These are phyloP conservation scores for Septoria petroselini DNA, from an alignment of 2,329 filamentous ascomycete species.

Conservation along the genomic window DNA sequence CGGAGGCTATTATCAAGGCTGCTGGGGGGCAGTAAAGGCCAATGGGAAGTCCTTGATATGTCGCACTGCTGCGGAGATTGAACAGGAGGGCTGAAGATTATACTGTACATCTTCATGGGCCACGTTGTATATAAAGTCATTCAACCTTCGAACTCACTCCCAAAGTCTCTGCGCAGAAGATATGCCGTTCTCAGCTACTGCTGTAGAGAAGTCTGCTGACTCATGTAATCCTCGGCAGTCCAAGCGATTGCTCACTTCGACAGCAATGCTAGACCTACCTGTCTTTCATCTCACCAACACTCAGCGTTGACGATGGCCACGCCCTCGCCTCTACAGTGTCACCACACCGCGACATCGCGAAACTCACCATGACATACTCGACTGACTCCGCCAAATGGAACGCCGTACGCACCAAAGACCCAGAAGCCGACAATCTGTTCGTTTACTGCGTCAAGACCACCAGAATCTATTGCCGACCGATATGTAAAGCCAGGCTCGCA, in stretches of 20 bases:
- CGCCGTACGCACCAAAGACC: slow-evolving; percentile 16
- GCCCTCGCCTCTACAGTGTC: too few relatives aligned
- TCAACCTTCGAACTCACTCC: too few relatives aligned
- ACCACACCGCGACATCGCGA: background rate
- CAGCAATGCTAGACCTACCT: too few relatives aligned
- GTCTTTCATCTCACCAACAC: background rate
- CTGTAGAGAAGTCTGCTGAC: too few relatives aligned
- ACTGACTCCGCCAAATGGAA: slow-evolving; percentile 13
- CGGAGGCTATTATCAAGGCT: slow-evolving; percentile 23
- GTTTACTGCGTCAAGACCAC: slow-evolving; percentile 57
- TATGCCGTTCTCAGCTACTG: too few relatives aligned
- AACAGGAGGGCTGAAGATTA: too few relatives aligned
- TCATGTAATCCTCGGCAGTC: too few relatives aligned
- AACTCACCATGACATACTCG: background rate
- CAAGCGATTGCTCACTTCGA: slow-evolving; percentile 8
- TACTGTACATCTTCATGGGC: too few relatives aligned
- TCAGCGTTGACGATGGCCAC: background rate
- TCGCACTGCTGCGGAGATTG: too few relatives aligned
- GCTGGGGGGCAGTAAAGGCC: slow-evolving; percentile 14
- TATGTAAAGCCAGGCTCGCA: slow-evolving; percentile 59
- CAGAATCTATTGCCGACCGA: slow-evolving; percentile 60
- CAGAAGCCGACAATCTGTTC: slow-evolving; percentile 39
- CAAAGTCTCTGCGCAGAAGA: too few relatives aligned
- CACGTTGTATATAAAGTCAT: too few relatives aligned
- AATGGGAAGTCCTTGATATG: too few relatives aligned